Percentiles rank a stretch among this genome's conserved stretches.
These are phyloP conservation scores for Oxyria digyna DNA, from an alignment of 148 eudicot genomes.

Conservation along the genomic window DNA sequence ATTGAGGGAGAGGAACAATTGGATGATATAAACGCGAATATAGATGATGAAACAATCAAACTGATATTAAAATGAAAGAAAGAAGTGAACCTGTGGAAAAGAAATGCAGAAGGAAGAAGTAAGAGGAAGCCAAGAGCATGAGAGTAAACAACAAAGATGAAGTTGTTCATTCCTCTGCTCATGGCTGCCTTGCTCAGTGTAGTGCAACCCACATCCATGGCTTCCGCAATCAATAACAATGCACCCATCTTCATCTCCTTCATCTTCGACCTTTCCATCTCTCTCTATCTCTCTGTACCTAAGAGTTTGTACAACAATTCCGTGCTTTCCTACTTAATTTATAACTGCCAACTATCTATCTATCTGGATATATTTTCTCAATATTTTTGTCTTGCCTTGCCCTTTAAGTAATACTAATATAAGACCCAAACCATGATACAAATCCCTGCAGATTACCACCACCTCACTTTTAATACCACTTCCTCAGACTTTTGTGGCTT, in stretches of 20 bases:
- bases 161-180: conserved; percentile 33
- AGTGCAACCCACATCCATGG: conserved; percentile 21
- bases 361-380: neutral
- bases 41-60: neutral
- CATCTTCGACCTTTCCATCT: too few species aligned
- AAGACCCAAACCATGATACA: neutral
- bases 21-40: neutral
- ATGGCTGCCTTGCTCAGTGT: conserved; percentile 32
- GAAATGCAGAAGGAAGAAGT: conserved; percentile 1
- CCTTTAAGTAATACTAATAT: neutral
- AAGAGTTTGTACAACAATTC: neutral
- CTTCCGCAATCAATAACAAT: conserved; percentile 16
- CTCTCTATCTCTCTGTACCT: neutral
- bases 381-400: neutral
- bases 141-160: conserved; percentile 23
- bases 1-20: too few species aligned
- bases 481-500: neutral
- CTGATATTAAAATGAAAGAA: neutral
- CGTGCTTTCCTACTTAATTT: neutral
- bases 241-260: conserved; percentile 8
- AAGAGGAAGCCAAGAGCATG: conserved; percentile 19
- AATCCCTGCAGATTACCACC: neutral
- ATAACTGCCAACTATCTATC: neutral
- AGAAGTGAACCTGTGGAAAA: neutral
- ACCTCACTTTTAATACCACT: neutral